phyloP scores from a whole-genome alignment of 306 rosid genomes.

The Ormosia emarginata region DNA sequence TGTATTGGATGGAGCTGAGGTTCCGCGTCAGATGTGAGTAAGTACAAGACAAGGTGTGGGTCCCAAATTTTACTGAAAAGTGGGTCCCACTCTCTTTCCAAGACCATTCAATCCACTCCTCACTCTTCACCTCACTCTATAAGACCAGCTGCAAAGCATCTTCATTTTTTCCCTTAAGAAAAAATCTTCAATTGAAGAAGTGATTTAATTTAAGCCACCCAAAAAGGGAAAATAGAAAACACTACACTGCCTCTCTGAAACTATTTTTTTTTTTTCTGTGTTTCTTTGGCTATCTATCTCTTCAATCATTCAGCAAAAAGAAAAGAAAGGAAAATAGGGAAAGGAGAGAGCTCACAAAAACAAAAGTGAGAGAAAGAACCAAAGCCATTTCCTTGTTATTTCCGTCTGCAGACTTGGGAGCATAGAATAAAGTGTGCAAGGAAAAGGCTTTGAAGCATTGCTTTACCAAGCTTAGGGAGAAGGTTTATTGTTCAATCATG shows the following conservation, averaged over 20 bases:
- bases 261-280: neutral
- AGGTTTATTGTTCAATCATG: neutral
- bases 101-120: neutral
- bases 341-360: neutral
- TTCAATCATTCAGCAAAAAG: neutral
- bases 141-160: slow-evolving; percentile 55
- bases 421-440: slow-evolving; percentile 52
- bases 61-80: slow-evolving; percentile 13
- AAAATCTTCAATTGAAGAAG: neutral
- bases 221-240: neutral
- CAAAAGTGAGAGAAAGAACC: neutral
- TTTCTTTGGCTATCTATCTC: neutral
- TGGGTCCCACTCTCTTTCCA: slow-evolving; percentile 35
- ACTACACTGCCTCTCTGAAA: slow-evolving; percentile 1
- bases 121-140: slow-evolving; percentile 23
- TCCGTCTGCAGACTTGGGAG: slow-evolving; percentile 23
- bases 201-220: neutral
- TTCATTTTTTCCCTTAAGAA: slow-evolving; percentile 12
- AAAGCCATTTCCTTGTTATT: slow-evolving; percentile 42
- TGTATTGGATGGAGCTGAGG: slow-evolving; percentile 13
- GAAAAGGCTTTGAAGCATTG: slow-evolving; percentile 12
- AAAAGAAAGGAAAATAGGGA: neutral
- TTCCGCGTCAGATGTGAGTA: slow-evolving; percentile 11
- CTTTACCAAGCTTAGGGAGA: slow-evolving; percentile 31
- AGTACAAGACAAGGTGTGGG: slow-evolving; percentile 37